Conservation (phyloP, 352 stramenopile genomes). For the Phytophthora cactorum region DNA sequence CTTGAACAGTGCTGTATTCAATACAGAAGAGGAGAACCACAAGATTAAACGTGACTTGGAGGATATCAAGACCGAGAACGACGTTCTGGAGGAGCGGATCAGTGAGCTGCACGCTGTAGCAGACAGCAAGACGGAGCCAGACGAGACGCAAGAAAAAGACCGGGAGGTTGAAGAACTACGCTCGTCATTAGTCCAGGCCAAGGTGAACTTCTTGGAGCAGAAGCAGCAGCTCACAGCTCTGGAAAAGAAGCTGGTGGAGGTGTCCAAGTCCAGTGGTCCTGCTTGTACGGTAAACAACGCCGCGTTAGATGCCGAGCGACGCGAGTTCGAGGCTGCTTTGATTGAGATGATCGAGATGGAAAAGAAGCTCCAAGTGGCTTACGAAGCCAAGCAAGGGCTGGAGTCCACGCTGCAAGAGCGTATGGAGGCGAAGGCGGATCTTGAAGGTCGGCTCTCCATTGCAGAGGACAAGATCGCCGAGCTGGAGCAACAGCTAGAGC, state of each 20-base stretch:
- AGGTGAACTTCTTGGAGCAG: constrained; percentile 60
- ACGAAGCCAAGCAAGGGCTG: constrained; percentile 62
- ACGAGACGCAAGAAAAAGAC: constrained; percentile 52
- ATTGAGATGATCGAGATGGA: constrained; percentile 78
- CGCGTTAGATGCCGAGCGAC: constrained; percentile 55
- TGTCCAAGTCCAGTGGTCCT: constrained; percentile 42
- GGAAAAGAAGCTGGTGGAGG: constrained; percentile 63
- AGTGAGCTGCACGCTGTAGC: constrained; percentile 44
- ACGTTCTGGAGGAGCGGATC: constrained; percentile 66
- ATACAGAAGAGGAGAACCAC: constrained; percentile 32
- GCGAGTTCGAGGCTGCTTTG: constrained; percentile 63
- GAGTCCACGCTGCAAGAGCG: constrained; percentile 61
- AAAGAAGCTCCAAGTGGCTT: constrained; percentile 64
- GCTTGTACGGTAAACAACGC: constrained; percentile 29
- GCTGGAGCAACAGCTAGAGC: constrained; percentile 59
- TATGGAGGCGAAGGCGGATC: constrained; percentile 47
- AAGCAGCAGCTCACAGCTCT: constrained; percentile 60
- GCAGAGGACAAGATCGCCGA: constrained; percentile 58
- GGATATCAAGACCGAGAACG: constrained; percentile 62
- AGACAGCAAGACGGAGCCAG: constrained; percentile 44
- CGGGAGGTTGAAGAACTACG: constrained; percentile 62
- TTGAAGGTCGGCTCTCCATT: constrained; percentile 54
- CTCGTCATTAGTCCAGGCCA: constrained; percentile 65
- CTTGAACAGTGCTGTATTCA: constrained; percentile 24
- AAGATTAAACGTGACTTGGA: constrained; percentile 45